A percentile compares a stretch with the other conserved stretches of the same genome.
Conservation (phyloP, 2,329 filamentous ascomycete species). For the Coniochaeta pulveracea region DNA sequence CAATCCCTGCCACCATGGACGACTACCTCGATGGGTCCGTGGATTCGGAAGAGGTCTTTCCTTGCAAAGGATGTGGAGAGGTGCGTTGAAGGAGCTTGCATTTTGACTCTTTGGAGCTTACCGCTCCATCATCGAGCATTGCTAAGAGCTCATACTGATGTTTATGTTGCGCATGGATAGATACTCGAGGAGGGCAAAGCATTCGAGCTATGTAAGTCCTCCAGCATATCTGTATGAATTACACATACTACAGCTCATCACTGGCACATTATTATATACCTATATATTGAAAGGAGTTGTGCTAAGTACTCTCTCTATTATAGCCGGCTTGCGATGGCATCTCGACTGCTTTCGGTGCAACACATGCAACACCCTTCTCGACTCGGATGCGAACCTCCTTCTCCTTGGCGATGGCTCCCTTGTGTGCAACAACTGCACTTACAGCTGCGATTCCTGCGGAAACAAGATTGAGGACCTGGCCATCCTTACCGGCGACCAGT, state of each 20-base stretch:
- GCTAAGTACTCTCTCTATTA: slow-evolving; percentile 3
- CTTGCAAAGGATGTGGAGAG: slow-evolving; percentile 89
- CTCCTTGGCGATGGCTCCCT: slow-evolving; percentile 94
- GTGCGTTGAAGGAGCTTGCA: slow-evolving; percentile 46
- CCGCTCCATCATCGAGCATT: slow-evolving; percentile 12
- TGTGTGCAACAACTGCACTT: slow-evolving; percentile 99
- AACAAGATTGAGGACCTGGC: slow-evolving; percentile 98
- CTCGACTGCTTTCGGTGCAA: slow-evolving; percentile 98
- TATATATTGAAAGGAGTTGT: too few species aligned
- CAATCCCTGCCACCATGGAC: slow-evolving; percentile 32
- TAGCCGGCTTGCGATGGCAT: slow-evolving; percentile 95
- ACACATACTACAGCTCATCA: too few species aligned
- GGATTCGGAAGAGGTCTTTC: slow-evolving; percentile 74
- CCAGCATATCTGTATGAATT: too few species aligned
- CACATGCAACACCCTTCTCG: slow-evolving; percentile 86
- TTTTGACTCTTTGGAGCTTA: slow-evolving; percentile 7
- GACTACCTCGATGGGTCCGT: slow-evolving; percentile 54
- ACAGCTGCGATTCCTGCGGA: slow-evolving; percentile 91
- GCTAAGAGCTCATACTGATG: too few species aligned
- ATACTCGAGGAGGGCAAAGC: slow-evolving; percentile 98
- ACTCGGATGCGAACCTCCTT: slow-evolving; percentile 94
- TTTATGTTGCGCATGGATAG: too few species aligned
- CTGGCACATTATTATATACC: too few species aligned
- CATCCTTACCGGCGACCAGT: slow-evolving; percentile 94
- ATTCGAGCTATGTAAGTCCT: slow-evolving; percentile 75